A percentile compares a stretch with the other conserved stretches of the same genome.
Conservation (phyloP, 108 stramenopile genomes). For the Aurantiochytrium sp. region DNA sequence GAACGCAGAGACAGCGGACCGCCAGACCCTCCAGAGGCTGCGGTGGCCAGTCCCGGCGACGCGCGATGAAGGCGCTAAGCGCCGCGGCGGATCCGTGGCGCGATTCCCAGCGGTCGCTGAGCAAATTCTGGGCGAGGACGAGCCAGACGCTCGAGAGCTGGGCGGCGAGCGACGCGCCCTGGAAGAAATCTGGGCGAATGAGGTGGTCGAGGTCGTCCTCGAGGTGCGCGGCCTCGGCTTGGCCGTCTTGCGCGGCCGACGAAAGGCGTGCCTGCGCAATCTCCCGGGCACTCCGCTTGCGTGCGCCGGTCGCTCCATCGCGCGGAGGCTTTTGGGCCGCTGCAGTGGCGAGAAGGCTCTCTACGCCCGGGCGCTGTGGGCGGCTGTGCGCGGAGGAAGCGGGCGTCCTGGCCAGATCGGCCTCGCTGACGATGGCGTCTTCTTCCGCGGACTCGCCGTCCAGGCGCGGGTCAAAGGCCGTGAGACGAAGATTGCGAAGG, state of each 20-base stretch:
- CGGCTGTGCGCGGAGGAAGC: background rate
- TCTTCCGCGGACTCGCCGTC: background rate
- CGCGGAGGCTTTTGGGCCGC: background rate
- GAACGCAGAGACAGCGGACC: background rate
- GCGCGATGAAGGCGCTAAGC: background rate
- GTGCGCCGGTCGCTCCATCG: background rate
- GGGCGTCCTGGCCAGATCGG: no score
- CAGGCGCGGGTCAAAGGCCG: background rate
- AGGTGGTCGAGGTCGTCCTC: background rate
- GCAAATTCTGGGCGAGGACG: background rate
- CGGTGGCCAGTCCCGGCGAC: background rate
- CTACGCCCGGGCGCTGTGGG: background rate
- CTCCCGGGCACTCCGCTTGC: background rate
- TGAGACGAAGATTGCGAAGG: background rate
- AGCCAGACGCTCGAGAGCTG: background rate
- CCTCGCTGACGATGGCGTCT: background rate
- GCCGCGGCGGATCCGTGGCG: background rate
- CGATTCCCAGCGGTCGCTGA: constrained; percentile 14
- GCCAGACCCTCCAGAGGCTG: background rate
- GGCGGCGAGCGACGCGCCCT: background rate
- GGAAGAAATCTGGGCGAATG: background rate
- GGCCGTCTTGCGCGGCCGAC: no score
- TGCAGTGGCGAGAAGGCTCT: background rate
- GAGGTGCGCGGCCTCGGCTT: background rate
- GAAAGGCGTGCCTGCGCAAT: background rate